phyloP scores from a whole-genome alignment of 2,329 filamentous ascomycete species.

The Septoria linicola region DNA sequence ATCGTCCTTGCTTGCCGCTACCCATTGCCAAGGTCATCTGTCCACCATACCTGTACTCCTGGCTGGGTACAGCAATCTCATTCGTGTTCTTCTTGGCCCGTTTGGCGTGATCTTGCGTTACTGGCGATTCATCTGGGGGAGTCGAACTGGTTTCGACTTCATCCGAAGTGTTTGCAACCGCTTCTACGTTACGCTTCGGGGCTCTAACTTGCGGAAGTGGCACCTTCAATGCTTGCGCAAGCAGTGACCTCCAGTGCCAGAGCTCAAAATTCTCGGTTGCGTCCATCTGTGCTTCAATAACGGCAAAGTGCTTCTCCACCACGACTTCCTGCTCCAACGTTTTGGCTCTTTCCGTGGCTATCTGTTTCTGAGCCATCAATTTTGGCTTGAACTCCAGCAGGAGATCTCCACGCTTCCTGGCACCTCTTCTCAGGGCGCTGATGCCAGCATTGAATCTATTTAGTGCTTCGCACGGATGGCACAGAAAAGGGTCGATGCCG shows the following conservation, averaged over 20 bases:
- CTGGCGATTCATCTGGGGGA: background rate
- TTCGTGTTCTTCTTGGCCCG: too few species aligned
- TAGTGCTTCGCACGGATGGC: background rate
- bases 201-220: background rate
- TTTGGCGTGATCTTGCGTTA: too few species aligned
- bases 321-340: background rate
- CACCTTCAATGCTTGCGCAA: constrained; percentile 1
- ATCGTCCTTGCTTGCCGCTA: background rate
- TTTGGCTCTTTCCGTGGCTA: background rate
- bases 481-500: background rate
- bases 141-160: background rate
- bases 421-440: background rate
- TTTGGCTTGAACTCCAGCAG: constrained; percentile 10
- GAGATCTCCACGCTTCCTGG: background rate
- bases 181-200: constrained; percentile 1
- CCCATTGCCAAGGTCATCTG: constrained; percentile 1
- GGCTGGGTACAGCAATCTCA: background rate
- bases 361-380: background rate
- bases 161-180: background rate
- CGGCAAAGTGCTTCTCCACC: background rate
- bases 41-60: constrained; percentile 1
- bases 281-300: constrained; percentile 8
- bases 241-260: background rate
- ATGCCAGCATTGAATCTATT: background rate
- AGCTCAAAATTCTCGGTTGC: background rate